These are phyloP conservation scores for Earliella scabrosa DNA, from an alignment of 1,284 basidiomycete genomes.

Conservation along the genomic window DNA sequence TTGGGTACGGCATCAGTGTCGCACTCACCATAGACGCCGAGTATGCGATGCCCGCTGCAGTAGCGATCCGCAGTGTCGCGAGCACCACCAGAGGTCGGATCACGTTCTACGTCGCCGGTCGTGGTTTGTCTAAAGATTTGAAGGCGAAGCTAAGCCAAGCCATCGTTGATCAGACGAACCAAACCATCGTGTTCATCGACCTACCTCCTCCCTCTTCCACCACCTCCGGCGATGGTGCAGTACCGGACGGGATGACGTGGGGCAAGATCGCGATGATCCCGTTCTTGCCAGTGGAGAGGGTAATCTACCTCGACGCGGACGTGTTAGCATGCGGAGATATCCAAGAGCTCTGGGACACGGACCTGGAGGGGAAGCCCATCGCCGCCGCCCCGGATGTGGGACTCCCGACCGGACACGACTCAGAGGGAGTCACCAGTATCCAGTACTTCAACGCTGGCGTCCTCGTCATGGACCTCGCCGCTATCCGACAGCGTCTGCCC, in stretches of 20 bases:
- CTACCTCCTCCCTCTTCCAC: conserved; percentile 33
- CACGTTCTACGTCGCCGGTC: conserved; percentile 55
- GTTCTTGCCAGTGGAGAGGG: conserved; percentile 52
- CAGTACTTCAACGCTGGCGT: conserved; percentile 64
- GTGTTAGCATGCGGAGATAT: conserved; percentile 49
- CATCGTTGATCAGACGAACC: conserved; percentile 31
- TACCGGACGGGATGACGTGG: conserved; percentile 44
- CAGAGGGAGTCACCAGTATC: conserved; percentile 24
- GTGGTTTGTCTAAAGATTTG: conserved; percentile 44
- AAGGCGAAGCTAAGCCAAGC: conserved; percentile 40
- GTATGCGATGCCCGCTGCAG: conserved; percentile 54
- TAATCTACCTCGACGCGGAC: conserved; percentile 60
- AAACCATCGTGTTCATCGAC: conserved; percentile 47
- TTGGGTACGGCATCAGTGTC: conserved; percentile 53
- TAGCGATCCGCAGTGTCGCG: conserved; percentile 48
- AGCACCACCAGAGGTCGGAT: conserved; percentile 43
- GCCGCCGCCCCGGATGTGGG: conserved; percentile 57
- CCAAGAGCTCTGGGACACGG: conserved; percentile 47
- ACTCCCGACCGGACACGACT: conserved; percentile 48
- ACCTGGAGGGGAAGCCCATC: conserved; percentile 45
- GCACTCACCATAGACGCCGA: conserved; percentile 47
- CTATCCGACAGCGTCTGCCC: conserved; percentile 33
- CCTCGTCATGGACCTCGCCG: conserved; percentile 52
- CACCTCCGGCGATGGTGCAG: conserved; percentile 30
- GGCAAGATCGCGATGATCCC: conserved; percentile 54